Base-by-base conservation (phyloP, 768 basidiomycete species). In the Hypsizygus marmoreus region DNA sequence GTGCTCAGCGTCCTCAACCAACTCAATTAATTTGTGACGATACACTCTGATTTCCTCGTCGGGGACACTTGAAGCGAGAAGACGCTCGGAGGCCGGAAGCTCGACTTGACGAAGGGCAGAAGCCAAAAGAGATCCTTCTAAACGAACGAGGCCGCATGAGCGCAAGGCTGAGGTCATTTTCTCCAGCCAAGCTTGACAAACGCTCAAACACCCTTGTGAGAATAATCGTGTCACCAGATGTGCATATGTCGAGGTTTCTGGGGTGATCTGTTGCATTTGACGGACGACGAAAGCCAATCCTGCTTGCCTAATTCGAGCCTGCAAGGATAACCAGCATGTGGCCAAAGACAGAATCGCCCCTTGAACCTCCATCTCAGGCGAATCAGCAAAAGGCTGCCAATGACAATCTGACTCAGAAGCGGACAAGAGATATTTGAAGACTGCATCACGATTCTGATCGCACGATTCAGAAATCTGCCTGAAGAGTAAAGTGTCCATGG, bases 71-170 rank as follows among this genome's bases (percentile, higher is more conserved):
- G 46, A 40, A 8, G 46, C 51, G 8, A 61, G 40, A 7, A 55
- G 24, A 10, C 41, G 45, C 32, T 61, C 61, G 37, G 35, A 46
- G 31, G 65, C 44, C 22, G 55, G 56, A 31, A 61, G 56, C 47
- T 82, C 80, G 42, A 80, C 64, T 46, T 74, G 66, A 29, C 62
- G 66, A 17, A 81, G 73, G 4, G 73, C 72, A 43, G 75, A 77
- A 12, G 71, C 68, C 74, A 76, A 82, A 17, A 82, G 53, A 7
- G 77, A 77, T 7, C 78, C 76, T 41, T 80, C 77, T 13, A 78
- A 65, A 6, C 52, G 62, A 6, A 68, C 64, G 12, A 80, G 55
- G 14, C 58, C 58, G 31, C 68, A 63, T 0, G 56, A 58, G 14
- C 62, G 59, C 12, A 82, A 57, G 9, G 56, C 43, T 2, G 49